Percentiles rank a stretch among this genome's conserved stretches.
These are phyloP conservation scores for Leccinum subrobustum DNA, from an alignment of 1,284 basidiomycete species.

Conservation along the genomic window DNA sequence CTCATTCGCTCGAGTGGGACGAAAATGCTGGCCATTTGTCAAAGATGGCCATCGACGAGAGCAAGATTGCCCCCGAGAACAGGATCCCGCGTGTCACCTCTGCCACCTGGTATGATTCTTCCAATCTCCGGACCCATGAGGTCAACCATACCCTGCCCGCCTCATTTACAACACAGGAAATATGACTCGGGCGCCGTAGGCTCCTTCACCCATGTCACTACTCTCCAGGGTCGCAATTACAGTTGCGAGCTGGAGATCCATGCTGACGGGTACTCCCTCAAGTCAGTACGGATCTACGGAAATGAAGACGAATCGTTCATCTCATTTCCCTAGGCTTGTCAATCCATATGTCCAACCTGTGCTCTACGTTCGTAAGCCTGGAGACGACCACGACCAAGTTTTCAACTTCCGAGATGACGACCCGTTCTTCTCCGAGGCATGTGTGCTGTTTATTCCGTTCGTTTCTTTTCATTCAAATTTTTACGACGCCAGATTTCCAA, in stretches of 20 bases:
- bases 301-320: conserved; percentile 11
- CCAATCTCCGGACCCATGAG: conserved; percentile 22
- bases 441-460: conserved; percentile 1
- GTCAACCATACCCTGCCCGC: conserved; percentile 12
- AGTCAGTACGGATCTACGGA: conserved; percentile 43
- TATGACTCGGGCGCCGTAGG: conserved; percentile 92
- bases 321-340: conserved; percentile 57
- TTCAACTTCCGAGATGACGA: conserved; percentile 82
- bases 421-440: conserved; percentile 83
- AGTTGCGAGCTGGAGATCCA: conserved; percentile 91
- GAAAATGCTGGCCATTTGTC: conserved; percentile 86
- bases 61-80: conserved; percentile 72
- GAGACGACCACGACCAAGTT: conserved; percentile 81
- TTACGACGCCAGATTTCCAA: conserved; percentile 56
- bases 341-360: conserved; percentile 86
- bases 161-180: conserved; percentile 57
- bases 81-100: conserved; percentile 80
- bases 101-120: conserved; percentile 62
- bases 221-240: conserved; percentile 88
- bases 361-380: conserved; percentile 81
- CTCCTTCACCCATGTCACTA: conserved; percentile 83
- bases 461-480: not conserved
- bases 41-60: conserved; percentile 82
- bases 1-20: conserved; percentile 89
- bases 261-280: conserved; percentile 84